Evolutionary conservation across 805 yeast genomes (phyloP).

Genomic region (Wickerhamomyces ciferrii): DNA sequence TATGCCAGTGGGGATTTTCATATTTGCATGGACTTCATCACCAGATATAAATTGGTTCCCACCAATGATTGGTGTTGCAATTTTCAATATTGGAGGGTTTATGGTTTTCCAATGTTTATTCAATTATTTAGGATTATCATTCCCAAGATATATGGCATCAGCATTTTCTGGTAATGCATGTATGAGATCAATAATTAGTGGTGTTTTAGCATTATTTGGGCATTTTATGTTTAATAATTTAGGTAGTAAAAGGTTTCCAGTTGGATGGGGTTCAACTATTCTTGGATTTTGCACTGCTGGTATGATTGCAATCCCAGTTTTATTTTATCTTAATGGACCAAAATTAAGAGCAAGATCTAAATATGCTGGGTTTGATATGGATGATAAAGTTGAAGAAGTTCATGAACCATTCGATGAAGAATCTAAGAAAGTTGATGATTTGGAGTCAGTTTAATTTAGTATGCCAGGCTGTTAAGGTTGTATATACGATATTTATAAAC

Average conservation of each 20-base stretch:
- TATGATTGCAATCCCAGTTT: slow-evolving; percentile 49
- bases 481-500: no score
- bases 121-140: slow-evolving; percentile 56
- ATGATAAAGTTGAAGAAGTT: not conserved
- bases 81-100: slow-evolving; percentile 36
- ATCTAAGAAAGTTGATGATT: not conserved
- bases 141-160: slow-evolving; percentile 52
- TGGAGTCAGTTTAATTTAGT: no score
- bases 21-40: slow-evolving; percentile 47
- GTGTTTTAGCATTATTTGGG: slow-evolving; percentile 66
- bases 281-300: slow-evolving; percentile 43
- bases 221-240: slow-evolving; percentile 55
- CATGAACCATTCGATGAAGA: not conserved
- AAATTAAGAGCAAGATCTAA: slow-evolving; percentile 29
- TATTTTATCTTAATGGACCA: slow-evolving; percentile 46
- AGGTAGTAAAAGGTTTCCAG: slow-evolving; percentile 44
- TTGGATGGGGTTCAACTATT: slow-evolving; percentile 48
- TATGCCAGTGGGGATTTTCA: slow-evolving; percentile 39
- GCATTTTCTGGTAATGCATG: slow-evolving; percentile 67
- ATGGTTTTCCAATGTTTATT: slow-evolving; percentile 54
- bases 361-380: slow-evolving; percentile 24
- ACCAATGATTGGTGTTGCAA: slow-evolving; percentile 40
- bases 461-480: no score
- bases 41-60: slow-evolving; percentile 41
- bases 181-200: slow-evolving; percentile 60